phyloP scores from a whole-genome alignment of 306 rosid species.

The Phaseolus lunatus region DNA sequence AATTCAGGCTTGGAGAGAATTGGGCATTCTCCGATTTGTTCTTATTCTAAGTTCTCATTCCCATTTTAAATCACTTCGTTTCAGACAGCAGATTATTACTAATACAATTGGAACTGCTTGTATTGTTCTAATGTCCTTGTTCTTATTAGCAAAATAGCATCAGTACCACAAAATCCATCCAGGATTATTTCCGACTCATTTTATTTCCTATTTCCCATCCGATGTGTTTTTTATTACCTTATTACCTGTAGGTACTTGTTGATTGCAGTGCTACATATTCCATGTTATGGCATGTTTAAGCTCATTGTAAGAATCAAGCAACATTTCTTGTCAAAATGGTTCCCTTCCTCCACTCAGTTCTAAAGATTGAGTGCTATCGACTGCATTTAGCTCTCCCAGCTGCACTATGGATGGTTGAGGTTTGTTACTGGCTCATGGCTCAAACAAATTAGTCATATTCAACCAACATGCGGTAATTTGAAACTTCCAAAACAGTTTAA shows the following conservation, averaged over 20 bases:
- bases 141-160: not conserved
- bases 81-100: not conserved
- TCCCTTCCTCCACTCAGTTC: conserved; percentile 51
- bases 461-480: not conserved
- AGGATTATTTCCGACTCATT: not conserved
- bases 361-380: conserved; percentile 36
- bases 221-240: conserved; percentile 10
- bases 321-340: conserved; percentile 50
- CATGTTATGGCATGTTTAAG: conserved; percentile 57
- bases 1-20: too few species aligned
- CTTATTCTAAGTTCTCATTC: not conserved
- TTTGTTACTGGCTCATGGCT: conserved; percentile 21
- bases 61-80: not conserved
- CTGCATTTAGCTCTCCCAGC: conserved; percentile 25
- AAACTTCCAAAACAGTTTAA: conserved; percentile 21
- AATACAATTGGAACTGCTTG: not conserved
- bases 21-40: too few species aligned
- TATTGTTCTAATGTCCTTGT: too few species aligned
- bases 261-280: conserved; percentile 55
- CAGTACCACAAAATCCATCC: not conserved
- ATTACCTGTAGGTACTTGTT: conserved; percentile 53
- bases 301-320: conserved; percentile 50
- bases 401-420: conserved; percentile 21
- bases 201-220: not conserved
- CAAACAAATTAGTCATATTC: conserved; percentile 4